These are phyloP conservation scores for Microbotryum scabiosae DNA, from an alignment of 1,284 basidiomycete species.

Conservation along the genomic window DNA sequence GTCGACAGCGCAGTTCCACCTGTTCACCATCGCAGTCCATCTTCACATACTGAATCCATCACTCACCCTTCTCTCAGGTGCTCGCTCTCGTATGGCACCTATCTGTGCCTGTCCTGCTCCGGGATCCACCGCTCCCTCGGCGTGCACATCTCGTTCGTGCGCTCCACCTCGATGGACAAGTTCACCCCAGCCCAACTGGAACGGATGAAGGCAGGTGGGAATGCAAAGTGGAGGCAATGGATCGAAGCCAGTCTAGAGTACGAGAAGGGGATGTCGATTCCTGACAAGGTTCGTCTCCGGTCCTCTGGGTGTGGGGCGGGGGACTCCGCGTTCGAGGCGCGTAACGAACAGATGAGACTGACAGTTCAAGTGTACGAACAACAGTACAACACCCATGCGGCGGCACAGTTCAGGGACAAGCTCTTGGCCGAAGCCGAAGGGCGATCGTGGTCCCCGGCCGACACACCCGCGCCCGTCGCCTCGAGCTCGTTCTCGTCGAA, in stretches of 20 bases:
- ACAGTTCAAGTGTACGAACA: background rate
- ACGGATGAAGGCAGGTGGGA: conserved; percentile 87
- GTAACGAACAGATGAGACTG: background rate
- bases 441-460: conserved; percentile 60
- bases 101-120: conserved; percentile 84
- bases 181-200: conserved; percentile 84
- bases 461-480: conserved; percentile 48
- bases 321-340: no score
- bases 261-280: conserved; percentile 56
- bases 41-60: background rate
- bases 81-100: conserved; percentile 50
- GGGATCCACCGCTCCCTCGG: conserved; percentile 81
- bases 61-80: conserved; percentile 3
- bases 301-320: no score
- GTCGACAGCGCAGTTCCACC: background rate
- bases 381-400: conserved; percentile 79
- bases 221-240: conserved; percentile 39
- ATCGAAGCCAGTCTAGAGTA: conserved; percentile 51
- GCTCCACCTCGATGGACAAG: conserved; percentile 41
- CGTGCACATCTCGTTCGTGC: conserved; percentile 76
- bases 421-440: conserved; percentile 61
- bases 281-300: conserved; percentile 50
- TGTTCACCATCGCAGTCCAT: background rate
- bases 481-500: conserved; percentile 40
- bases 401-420: conserved; percentile 85